phyloP scores from a whole-genome alignment of 495 filamentous ascomycete species.

The Penicillium flavigenum region DNA sequence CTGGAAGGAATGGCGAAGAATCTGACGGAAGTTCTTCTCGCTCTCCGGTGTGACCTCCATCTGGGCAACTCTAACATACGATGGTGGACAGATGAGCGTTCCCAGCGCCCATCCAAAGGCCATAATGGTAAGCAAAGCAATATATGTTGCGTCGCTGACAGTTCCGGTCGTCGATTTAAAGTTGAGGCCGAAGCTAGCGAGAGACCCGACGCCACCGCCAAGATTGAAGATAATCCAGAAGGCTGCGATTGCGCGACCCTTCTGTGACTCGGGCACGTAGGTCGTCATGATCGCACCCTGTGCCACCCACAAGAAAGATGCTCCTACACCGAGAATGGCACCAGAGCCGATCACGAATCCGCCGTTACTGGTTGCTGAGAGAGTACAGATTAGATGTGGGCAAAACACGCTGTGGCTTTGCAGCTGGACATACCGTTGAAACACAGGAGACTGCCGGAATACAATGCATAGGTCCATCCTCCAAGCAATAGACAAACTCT shows the following conservation, averaged over 20 bases:
- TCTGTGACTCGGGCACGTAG: conserved; percentile 48
- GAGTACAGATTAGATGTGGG: not conserved
- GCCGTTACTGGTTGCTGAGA: conserved; percentile 63
- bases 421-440: conserved; percentile 33
- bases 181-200: conserved; percentile 51
- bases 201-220: conserved; percentile 49
- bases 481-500: conserved; percentile 41
- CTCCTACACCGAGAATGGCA: conserved; percentile 50
- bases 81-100: conserved; percentile 52
- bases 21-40: conserved; percentile 36
- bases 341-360: conserved; percentile 72
- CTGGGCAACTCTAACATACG: conserved; percentile 49
- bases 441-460: conserved; percentile 42
- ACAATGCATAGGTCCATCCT: conserved; percentile 46
- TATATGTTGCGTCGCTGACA: conserved; percentile 50
- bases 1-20: conserved; percentile 56
- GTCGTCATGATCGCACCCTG: conserved; percentile 60
- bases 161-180: conserved; percentile 45
- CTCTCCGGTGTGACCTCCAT: conserved; percentile 24
- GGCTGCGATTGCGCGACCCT: conserved; percentile 50
- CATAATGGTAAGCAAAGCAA: conserved; percentile 50
- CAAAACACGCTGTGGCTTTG: not conserved
- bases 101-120: conserved; percentile 46
- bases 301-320: conserved; percentile 53
- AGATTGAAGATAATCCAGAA: conserved; percentile 60